Percentiles rank a stretch among this genome's conserved stretches.
Evolutionary conservation across 768 basidiomycete genomes (phyloP).

Genomic region (Lactarius indigo): DNA sequence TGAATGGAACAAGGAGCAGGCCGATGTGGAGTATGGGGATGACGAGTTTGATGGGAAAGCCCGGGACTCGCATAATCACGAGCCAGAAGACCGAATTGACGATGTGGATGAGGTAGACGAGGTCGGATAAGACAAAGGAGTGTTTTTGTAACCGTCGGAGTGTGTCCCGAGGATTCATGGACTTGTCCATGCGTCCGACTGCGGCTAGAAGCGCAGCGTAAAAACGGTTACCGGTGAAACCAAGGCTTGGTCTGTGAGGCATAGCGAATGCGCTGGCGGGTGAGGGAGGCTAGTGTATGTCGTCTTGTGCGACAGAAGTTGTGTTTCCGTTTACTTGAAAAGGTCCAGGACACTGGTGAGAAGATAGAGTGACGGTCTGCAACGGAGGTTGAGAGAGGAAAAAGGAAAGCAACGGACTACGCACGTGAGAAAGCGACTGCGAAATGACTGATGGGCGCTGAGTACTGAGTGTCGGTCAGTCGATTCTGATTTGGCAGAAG

Average conservation of each 20-base stretch:
- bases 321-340: background rate
- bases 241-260: constrained; percentile 10
- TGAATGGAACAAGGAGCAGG: constrained; percentile 77
- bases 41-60: constrained; percentile 67
- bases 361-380: background rate
- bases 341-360: background rate
- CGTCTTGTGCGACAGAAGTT: background rate
- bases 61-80: constrained; percentile 62
- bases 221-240: constrained; percentile 23
- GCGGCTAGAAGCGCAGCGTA: constrained; percentile 54
- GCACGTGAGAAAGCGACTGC: background rate
- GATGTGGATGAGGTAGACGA: constrained; percentile 62
- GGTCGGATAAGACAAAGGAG: constrained; percentile 53
- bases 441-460: background rate
- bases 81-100: constrained; percentile 68
- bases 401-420: background rate
- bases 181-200: constrained; percentile 69
- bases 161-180: constrained; percentile 66
- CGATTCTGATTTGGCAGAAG: background rate
- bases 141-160: constrained; percentile 55
- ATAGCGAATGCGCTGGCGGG: background rate
- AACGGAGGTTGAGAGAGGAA: background rate
- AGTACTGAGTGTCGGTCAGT: too few relatives aligned
- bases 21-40: constrained; percentile 70
- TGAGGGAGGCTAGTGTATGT: background rate